These are phyloP conservation scores for Nigrograna mackinnonii DNA, from an alignment of 2,329 filamentous ascomycete genomes.

Conservation along the genomic window DNA sequence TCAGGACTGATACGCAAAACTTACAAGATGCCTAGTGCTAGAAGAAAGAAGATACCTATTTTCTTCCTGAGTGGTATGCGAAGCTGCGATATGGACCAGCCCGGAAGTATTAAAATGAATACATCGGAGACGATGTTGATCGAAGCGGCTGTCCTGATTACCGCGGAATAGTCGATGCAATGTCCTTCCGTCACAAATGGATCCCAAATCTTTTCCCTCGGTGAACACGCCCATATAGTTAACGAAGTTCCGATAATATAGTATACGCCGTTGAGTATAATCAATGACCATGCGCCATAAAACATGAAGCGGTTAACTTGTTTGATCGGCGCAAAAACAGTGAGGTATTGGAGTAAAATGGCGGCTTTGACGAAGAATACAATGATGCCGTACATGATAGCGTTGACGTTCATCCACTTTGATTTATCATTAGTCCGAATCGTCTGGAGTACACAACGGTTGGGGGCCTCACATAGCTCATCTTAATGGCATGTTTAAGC, in stretches of 20 bases:
- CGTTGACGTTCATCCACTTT: conserved; percentile 8
- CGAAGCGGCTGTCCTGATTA: not conserved
- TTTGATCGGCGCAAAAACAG: conserved; percentile 6
- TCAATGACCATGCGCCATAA: conserved; percentile 3
- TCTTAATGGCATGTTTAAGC: conserved; percentile 1
- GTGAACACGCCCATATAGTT: too few species aligned
- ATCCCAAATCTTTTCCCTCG: too few species aligned
- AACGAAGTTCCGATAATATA: too few species aligned
- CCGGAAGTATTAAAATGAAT: conserved; percentile 8
- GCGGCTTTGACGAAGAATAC: conserved; percentile 9
- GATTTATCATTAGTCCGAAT: too few species aligned
- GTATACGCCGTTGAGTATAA: conserved; percentile 3
- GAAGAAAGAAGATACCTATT: conserved; percentile 5
- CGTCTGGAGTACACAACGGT: too few species aligned
- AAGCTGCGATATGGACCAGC: conserved; percentile 6
- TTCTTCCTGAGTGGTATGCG: conserved; percentile 8
- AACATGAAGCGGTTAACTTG: conserved; percentile 7
- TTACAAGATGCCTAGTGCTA: conserved; percentile 10
- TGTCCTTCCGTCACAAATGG: too few species aligned
- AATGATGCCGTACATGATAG: conserved; percentile 4
- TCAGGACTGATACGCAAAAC: too few species aligned
- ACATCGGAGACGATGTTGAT: conserved; percentile 12
- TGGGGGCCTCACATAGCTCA: conserved; percentile 4
- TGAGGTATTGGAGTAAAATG: conserved; percentile 12
- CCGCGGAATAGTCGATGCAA: too few species aligned